phyloP scores from a whole-genome alignment of 2,329 filamentous ascomycete genomes.

The Biscogniauxia sp. region DNA sequence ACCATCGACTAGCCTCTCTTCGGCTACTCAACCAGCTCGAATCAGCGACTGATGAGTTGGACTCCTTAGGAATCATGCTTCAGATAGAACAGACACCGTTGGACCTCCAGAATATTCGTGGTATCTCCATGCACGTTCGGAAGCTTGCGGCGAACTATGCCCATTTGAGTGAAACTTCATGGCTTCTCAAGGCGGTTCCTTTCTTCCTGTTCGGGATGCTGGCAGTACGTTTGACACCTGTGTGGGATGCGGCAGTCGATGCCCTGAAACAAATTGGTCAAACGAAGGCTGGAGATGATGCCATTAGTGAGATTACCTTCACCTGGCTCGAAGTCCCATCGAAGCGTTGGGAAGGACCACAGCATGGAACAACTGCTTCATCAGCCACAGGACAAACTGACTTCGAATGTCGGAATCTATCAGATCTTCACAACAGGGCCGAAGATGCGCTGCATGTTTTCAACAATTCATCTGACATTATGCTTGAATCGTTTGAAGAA shows the following conservation, averaged over 20 bases:
- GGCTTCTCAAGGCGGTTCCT: conserved; percentile 71
- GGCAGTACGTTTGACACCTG: conserved; percentile 77
- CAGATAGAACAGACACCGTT: conserved; percentile 78
- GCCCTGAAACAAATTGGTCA: conserved; percentile 74
- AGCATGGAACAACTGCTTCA: conserved; percentile 31
- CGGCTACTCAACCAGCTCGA: conserved; percentile 66
- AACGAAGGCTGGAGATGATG: conserved; percentile 67
- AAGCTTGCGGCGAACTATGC: conserved; percentile 68
- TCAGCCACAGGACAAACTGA: conserved; percentile 55
- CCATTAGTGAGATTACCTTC: conserved; percentile 70
- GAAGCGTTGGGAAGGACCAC: conserved; percentile 49
- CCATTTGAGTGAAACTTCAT: conserved; percentile 55
- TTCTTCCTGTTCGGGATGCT: conserved; percentile 86
- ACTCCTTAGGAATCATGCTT: conserved; percentile 63
- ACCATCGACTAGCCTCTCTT: conserved; percentile 70
- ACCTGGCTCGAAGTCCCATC: conserved; percentile 69
- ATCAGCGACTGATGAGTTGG: conserved; percentile 44
- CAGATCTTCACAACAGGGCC: conserved; percentile 53
- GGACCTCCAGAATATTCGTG: conserved; percentile 71
- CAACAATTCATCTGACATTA: conserved; percentile 52
- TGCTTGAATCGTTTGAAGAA: conserved; percentile 63
- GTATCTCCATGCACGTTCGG: conserved; percentile 80
- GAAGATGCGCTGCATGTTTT: conserved; percentile 51
- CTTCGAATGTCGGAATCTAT: conserved; percentile 81
- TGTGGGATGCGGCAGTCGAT: conserved; percentile 82